A percentile compares a stretch with the other conserved stretches of the same genome.
Conservation (phyloP, 805 yeast species). For the Sungouiella thailandica region DNA sequence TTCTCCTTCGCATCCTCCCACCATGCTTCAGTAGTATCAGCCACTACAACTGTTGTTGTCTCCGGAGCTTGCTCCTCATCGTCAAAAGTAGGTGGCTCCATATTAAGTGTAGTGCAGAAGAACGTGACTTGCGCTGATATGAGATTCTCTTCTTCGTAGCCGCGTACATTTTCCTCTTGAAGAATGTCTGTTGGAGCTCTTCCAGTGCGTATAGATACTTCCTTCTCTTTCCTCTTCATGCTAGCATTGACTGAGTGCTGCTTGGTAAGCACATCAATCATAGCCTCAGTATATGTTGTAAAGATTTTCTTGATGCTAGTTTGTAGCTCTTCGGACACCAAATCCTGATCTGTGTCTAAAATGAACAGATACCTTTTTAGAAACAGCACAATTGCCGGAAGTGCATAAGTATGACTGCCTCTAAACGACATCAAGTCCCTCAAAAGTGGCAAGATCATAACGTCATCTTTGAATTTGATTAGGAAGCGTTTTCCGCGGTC, state of each 20-base stretch:
- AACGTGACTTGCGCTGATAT: constrained; percentile 4
- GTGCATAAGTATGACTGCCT: constrained; percentile 22
- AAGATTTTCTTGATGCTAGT: constrained; percentile 32
- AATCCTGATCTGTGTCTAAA: background rate
- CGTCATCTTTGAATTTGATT: constrained; percentile 4
- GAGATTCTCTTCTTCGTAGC: constrained; percentile 2
- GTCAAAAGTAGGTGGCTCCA: constrained; percentile 15
- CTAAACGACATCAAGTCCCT: constrained; percentile 28
- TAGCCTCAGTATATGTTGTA: constrained; percentile 38
- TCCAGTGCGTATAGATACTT: constrained; percentile 65
- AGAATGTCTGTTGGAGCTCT: constrained; percentile 37
- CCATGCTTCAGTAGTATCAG: constrained; percentile 12
- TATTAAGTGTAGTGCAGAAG: constrained; percentile 7
- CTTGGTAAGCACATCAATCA: constrained; percentile 30
- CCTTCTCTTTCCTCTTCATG: constrained; percentile 38
- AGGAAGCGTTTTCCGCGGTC: constrained; percentile 5
- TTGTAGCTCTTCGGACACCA: constrained; percentile 24
- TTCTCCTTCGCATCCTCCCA: constrained; percentile 71
- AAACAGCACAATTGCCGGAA: constrained; percentile 43
- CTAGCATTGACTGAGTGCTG: constrained; percentile 32
- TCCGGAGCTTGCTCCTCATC: constrained; percentile 19
- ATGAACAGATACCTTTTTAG: constrained; percentile 24
- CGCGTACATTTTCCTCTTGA: constrained; percentile 1
- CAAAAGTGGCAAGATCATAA: constrained; percentile 19
- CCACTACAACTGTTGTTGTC: constrained; percentile 1